phyloP scores from a whole-genome alignment of 139 green algal genomes.

The Picochlorum sp. region DNA sequence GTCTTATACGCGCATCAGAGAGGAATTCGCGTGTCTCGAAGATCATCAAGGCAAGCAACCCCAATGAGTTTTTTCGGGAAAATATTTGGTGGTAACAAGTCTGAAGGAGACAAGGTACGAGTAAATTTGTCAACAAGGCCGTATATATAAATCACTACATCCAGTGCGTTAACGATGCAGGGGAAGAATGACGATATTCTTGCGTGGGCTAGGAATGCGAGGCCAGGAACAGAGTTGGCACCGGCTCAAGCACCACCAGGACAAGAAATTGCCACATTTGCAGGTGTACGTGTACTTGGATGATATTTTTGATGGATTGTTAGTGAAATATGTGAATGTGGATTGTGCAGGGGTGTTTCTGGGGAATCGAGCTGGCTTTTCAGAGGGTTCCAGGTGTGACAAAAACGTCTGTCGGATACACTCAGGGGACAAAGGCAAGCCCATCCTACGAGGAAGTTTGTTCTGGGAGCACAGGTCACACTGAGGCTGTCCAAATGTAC shows the following conservation, averaged over 20 bases:
- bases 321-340: neutral
- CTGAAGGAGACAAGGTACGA: neutral
- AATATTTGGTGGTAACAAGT: neutral
- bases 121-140: too few species aligned
- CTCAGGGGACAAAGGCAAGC: slow-evolving; percentile 35
- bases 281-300: slow-evolving; percentile 14
- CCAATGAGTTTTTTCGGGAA: neutral
- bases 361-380: slow-evolving; percentile 65
- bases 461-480: slow-evolving; percentile 69
- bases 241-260: slow-evolving; percentile 36
- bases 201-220: slow-evolving; percentile 25
- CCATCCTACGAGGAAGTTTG: slow-evolving; percentile 82
- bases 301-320: neutral
- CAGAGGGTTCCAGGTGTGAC: slow-evolving; percentile 67
- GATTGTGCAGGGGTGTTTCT: slow-evolving; percentile 68
- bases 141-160: too few species aligned
- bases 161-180: slow-evolving; percentile 10
- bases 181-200: slow-evolving; percentile 40
- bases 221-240: slow-evolving; percentile 36
- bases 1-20: too few species aligned
- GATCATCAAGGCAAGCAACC: too few species aligned
- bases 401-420: slow-evolving; percentile 67
- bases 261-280: slow-evolving; percentile 51
- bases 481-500: slow-evolving; percentile 57
- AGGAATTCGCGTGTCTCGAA: too few species aligned